Percentiles rank a stretch among this genome's conserved stretches.
Evolutionary conservation across 768 basidiomycete species (phyloP).

Genomic region (Mycena chlorophos): DNA sequence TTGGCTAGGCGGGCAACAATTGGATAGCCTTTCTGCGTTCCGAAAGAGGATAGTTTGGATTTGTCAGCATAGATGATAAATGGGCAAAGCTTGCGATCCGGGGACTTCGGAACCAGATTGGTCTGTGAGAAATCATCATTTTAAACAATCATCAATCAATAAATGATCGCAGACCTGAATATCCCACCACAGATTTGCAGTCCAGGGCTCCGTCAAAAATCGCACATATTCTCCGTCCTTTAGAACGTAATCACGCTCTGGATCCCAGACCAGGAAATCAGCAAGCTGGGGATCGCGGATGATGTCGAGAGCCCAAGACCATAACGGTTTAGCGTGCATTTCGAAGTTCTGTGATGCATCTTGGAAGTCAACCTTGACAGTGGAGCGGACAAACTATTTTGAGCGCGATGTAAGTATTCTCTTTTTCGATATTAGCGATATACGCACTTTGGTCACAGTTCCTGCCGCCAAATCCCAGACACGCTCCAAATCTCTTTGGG

Average conservation of each 20-base stretch:
- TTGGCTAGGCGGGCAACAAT: constrained; percentile 20
- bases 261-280: constrained; percentile 32
- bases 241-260: constrained; percentile 27
- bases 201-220: constrained; percentile 40
- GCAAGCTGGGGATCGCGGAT: constrained; percentile 24
- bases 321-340: constrained; percentile 23
- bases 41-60: constrained; percentile 22
- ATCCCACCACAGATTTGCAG: constrained; percentile 37
- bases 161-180: constrained; percentile 30
- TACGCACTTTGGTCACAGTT: too few species aligned
- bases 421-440: too few species aligned
- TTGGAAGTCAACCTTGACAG: too few species aligned
- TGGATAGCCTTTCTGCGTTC: constrained; percentile 21
- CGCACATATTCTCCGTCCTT: constrained; percentile 26
- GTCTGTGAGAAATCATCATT: not conserved
- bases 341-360: too few species aligned
- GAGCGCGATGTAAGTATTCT: too few species aligned
- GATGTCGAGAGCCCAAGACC: constrained; percentile 30
- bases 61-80: constrained; percentile 27
- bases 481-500: too few species aligned
- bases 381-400: too few species aligned
- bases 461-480: too few species aligned
- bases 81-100: constrained; percentile 5
- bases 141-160: not conserved
- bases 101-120: not conserved